A percentile compares a stretch with the other conserved stretches of the same genome.
Evolutionary conservation across 345 rosid genomes (phyloP).

Genomic region (Reutealis trisperma): DNA sequence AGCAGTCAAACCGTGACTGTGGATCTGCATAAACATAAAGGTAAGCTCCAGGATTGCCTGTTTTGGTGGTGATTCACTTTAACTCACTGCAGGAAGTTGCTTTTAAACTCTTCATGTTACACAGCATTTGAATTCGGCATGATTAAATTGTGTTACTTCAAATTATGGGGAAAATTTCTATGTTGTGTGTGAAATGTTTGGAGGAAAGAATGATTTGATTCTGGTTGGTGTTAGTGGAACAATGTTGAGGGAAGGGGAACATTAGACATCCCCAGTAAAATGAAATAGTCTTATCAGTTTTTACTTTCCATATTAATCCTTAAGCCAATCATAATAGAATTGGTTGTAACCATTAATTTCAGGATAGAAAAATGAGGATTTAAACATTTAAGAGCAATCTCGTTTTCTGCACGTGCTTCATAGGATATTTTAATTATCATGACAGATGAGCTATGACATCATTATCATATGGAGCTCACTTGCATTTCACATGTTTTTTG

Average conservation of each 20-base stretch:
- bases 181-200: background rate
- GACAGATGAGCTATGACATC: background rate
- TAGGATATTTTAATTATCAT: too few species aligned
- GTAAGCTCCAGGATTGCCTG: constrained; percentile 18
- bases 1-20: constrained; percentile 30
- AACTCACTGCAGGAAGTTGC: background rate
- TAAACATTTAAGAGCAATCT: background rate
- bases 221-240: background rate
- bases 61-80: background rate
- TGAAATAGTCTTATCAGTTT: background rate
- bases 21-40: constrained; percentile 34
- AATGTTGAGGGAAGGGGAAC: background rate
- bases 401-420: background rate
- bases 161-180: background rate
- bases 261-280: background rate
- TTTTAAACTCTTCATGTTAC: background rate
- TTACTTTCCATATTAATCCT: background rate
- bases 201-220: constrained; percentile 1
- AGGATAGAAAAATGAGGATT: background rate
- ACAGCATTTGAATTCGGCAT: background rate
- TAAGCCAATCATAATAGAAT: background rate
- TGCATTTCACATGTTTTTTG: background rate
- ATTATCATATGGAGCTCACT: background rate
- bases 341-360: too few species aligned
- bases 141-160: background rate